These are phyloP conservation scores for Gardenia jasminoides DNA, from an alignment of 257 asterid species.

Conservation along the genomic window DNA sequence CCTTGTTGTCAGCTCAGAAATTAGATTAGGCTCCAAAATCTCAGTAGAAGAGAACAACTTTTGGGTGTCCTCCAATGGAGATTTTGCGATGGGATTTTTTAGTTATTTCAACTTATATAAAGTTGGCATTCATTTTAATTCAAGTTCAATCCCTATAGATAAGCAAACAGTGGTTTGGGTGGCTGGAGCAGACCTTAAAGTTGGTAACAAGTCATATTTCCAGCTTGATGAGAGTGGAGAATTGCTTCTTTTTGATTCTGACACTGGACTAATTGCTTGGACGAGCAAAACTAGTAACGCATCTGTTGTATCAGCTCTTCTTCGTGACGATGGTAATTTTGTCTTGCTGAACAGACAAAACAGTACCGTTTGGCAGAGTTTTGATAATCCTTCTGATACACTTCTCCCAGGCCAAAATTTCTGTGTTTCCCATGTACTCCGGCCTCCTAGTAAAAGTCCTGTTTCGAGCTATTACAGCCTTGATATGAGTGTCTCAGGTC, in stretches of 20 bases:
- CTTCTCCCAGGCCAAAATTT: conserved; percentile 44
- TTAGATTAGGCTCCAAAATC: conserved; percentile 39
- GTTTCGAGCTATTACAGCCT: conserved; percentile 43
- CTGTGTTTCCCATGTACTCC: conserved; percentile 28
- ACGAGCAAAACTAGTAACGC: conserved; percentile 33
- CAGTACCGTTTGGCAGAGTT: conserved; percentile 38
- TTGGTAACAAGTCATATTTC: conserved; percentile 33
- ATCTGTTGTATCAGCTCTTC: conserved; percentile 36
- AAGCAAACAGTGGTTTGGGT: conserved; percentile 37
- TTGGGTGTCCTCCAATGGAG: conserved; percentile 45
- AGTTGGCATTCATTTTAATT: conserved; percentile 33
- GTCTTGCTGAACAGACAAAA: conserved; percentile 24
- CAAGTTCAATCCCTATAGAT: conserved; percentile 28
- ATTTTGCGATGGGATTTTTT: conserved; percentile 40
- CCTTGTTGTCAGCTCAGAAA: conserved; percentile 25
- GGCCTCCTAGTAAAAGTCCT: conserved; percentile 30
- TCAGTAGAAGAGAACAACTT: conserved; percentile 28
- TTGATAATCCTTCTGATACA: conserved; percentile 36
- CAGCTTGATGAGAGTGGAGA: conserved; percentile 33
- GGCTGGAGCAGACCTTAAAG: conserved; percentile 39
- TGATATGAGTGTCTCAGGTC: conserved; percentile 32
- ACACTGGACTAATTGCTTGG: conserved; percentile 32
- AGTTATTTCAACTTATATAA: conserved; percentile 24
- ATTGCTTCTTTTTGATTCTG: conserved; percentile 35
- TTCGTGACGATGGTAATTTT: conserved; percentile 34